Evolutionary conservation across 148 eudicot genomes (phyloP), one percentile per base, ranked within the genome.

Genomic region (Heliosperma pusillum): DNA sequence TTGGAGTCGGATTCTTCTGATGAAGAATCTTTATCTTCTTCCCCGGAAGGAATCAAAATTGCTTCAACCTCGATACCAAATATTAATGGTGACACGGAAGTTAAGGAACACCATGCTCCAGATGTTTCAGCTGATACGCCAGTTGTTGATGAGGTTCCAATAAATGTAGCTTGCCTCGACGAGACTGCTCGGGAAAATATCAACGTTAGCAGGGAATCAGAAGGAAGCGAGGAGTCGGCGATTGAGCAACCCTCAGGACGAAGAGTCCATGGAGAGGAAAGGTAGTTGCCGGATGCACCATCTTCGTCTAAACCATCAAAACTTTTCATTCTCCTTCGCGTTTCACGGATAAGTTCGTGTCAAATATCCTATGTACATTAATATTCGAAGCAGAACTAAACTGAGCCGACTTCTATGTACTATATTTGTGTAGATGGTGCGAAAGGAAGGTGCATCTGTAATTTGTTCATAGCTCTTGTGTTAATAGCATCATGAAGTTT

Each of bases 21-120:
- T 63, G 91, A 85, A 4, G 95, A 83, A 55, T 90, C 80, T 16
- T 80, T 84, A 73, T 62, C 82, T 7, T 66, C 82, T 10, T 75
- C 89, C 63, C 11, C 33, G 66, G 29, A 70, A 60, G 79, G 50
- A 12, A 66, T 60, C 36, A 72, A 59, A 19, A 67, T 57, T 64
- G n/a, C 76, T 59, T 67, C 81, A 47, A 69, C 55, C 13, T 2
- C 25, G 16, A 21, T 47, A 7, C 0, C 69, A 58, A 79, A 53
- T 29, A 21, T 69, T 27, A 64, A 22, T 66, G 62, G 1, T 17
- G 36, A 47, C 5, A 52, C 20, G 22, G 61, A 67, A 44, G 0
- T 22, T 17, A 33, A 58, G 60, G 71, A 40, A 17, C 56, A 57
- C 16, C 26, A 20, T 24, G 44, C 22, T 50, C 66, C 50, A 33